These are phyloP conservation scores for Leccinum angustisporum DNA, from an alignment of 1,284 basidiomycete genomes.

Conservation along the genomic window DNA sequence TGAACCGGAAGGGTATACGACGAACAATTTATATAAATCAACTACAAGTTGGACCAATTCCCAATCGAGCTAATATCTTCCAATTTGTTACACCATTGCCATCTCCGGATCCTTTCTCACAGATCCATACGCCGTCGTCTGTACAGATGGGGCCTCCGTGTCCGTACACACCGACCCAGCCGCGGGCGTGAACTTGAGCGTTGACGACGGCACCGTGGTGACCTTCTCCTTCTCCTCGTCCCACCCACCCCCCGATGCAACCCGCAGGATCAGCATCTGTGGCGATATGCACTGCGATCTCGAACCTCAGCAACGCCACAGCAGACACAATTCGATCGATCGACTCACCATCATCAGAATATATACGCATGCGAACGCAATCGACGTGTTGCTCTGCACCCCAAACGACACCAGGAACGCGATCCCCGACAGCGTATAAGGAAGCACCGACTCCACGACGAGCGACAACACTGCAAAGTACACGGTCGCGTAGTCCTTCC, in stretches of 20 bases:
- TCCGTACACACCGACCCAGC: background rate
- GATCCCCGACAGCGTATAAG: constrained; percentile 29
- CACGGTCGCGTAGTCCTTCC: constrained; percentile 18
- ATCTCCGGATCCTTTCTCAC: constrained; percentile 3
- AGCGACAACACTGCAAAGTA: constrained; percentile 24
- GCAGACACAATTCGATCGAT: background rate
- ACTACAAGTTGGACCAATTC: constrained; percentile 7
- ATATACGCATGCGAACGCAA: constrained; percentile 24
- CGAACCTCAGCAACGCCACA: constrained; percentile 1
- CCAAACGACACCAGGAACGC: constrained; percentile 28
- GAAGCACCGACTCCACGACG: constrained; percentile 30
- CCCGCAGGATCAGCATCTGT: constrained; percentile 30
- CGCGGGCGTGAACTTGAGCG: constrained; percentile 14
- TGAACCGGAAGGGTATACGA: constrained; percentile 2
- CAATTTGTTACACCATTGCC: too few species aligned
- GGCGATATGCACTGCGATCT: constrained; percentile 25
- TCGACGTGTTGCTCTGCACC: constrained; percentile 12
- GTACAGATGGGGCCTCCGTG: background rate
- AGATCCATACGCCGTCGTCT: too few species aligned
- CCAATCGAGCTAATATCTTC: constrained; percentile 9
- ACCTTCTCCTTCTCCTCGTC: constrained; percentile 6
- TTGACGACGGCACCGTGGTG: background rate
- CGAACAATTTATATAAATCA: background rate
- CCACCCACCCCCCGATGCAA: constrained; percentile 25
- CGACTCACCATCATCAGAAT: constrained; percentile 23